Evolutionary conservation across 352 stramenopile genomes (phyloP).

Genomic region (Globisporangium barbulae): DNA sequence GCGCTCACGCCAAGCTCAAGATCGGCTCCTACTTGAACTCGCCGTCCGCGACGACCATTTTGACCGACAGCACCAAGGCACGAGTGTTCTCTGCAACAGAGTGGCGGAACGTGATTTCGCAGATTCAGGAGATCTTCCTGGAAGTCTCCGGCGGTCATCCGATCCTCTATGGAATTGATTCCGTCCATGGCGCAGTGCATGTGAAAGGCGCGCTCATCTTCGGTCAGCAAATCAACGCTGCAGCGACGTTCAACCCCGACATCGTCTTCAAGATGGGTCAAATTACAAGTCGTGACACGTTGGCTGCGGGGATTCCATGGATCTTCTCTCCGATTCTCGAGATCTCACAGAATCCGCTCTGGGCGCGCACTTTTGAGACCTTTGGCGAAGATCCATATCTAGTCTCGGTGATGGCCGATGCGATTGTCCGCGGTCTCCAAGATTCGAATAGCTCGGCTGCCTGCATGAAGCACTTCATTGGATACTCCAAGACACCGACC

Average conservation of each 20-base stretch:
- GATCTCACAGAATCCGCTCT: slow-evolving; percentile 85
- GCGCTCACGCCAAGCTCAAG: slow-evolving; percentile 69
- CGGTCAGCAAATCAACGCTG: slow-evolving; percentile 87
- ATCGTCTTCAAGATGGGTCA: slow-evolving; percentile 64
- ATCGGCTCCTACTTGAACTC: slow-evolving; percentile 91
- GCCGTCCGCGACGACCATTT: slow-evolving; percentile 34
- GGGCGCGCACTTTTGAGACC: slow-evolving; percentile 90
- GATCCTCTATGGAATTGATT: slow-evolving; percentile 89
- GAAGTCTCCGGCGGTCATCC: slow-evolving; percentile 55
- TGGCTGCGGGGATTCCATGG: slow-evolving; percentile 86
- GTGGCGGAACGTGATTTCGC: slow-evolving; percentile 66
- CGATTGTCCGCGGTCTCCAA: slow-evolving; percentile 84
- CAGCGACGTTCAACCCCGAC: slow-evolving; percentile 84
- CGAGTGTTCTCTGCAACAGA: slow-evolving; percentile 53
- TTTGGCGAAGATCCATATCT: slow-evolving; percentile 92
- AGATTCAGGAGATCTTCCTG: slow-evolving; percentile 78
- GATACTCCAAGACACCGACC: slow-evolving; percentile 77
- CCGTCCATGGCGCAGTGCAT: slow-evolving; percentile 90
- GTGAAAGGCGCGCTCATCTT: slow-evolving; percentile 78
- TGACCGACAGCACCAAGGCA: slow-evolving; percentile 20
- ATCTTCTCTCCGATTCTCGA: slow-evolving; percentile 89
- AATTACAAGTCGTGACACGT: slow-evolving; percentile 81
- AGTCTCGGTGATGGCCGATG: slow-evolving; percentile 73
- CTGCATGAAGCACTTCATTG: slow-evolving; percentile 91
- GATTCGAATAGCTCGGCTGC: slow-evolving; percentile 55